Evolutionary conservation across 192 early-diverging fungal species (phyloP), one percentile per base, ranked within the genome.

Genomic region (Entomortierella chlamydospora): DNA sequence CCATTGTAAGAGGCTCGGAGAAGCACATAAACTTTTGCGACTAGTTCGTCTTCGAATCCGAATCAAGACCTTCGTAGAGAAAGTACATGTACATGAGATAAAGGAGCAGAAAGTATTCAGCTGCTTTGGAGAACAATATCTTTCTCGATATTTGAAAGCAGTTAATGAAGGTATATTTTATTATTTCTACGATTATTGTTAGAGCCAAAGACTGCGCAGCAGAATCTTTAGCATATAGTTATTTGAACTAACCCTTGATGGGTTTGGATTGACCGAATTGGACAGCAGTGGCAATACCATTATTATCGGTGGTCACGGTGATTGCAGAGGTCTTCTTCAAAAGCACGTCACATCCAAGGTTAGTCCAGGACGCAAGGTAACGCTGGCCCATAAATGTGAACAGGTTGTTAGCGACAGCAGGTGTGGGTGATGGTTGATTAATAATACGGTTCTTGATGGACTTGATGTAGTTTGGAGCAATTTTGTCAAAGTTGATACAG

Each of bases 311-410:
- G 17, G 58, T 67, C 7, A 67, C 72, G 0, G 64, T 55, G 50
- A 67, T 67, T 18, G 18, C 72, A 22, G 57, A 74, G 22, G 72
- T 67, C 42, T 61, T 56, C 15, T 67, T 67, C 64, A 74, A 22
- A 6, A 56, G 1, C 51, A 61, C 61, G 64, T 74, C 64, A 18
- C 64, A 74, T 2, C 58, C 64, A 25, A 67, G 33, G 51, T 61
- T 67, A 22, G 41, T 55, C 72, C 72, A 73, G 18, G 72, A 66
- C 13, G 63, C 63, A 0, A 34, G 34, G 41, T 73, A 73, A 1
- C 72, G 72, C 25, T 73, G 72, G 23, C 63, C 62, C 72, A 73
- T 66, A 33, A 73, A 73, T n/a, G 63, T 73, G 17, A 73, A 42
- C 56, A 73, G 4, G 41, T 60, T 73, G 45, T 60, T 47, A 2